Evolutionary conservation across 2,329 filamentous ascomycete genomes (phyloP), one percentile per base, ranked within the genome.

Genomic region (Cladosporium sp.): DNA sequence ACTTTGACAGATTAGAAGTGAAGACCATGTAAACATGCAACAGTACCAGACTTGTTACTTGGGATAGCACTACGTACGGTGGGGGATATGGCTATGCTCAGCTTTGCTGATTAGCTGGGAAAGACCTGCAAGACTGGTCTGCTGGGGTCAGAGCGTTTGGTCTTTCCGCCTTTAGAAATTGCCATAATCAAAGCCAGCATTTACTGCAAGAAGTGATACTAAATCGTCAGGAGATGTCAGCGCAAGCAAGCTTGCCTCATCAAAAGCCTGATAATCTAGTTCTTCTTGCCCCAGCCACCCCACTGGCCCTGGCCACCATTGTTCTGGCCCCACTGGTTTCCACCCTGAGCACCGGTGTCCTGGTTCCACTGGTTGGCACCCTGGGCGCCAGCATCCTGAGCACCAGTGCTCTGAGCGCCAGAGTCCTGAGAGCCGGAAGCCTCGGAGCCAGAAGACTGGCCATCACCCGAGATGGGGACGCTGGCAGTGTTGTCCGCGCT

Each of bases 231-330:
- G 22, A 4, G 32, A 35, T 16, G 12, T 12, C 30, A 16, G 32
- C 32, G 27, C 36, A 36, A 22, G 32, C 36, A 35, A 33, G 45
- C 45, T 13, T 27, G n/a, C 30, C 12, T 8, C 20, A 15, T 8
- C 13, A 20, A 8, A 13, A 8, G 11, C 16, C 7, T 2, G 20
- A 33, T 18, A 6, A 16, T 27, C 19, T 40, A 48, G 36, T 40
- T 48, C 45, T 48, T 48, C 45, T 33, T 48, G 19, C 45, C 45
- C 45, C 45, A 48, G 8, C 45, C 27, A 15, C 45, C 29, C 45
- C 45, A 48, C 22, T 20, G 16, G 33, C 43, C 43, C 33, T 35
- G 30, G 11, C 12, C 19, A 15, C 29, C 32, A 20, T 38, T 20
- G 5, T 30, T 20, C 9, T 46, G 43, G 27, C 45, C 45, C 45